A percentile compares a stretch with the other conserved stretches of the same genome.
phyloP scores from a whole-genome alignment of 1,139 yeast species.

The Blastobotrys indianensis region DNA sequence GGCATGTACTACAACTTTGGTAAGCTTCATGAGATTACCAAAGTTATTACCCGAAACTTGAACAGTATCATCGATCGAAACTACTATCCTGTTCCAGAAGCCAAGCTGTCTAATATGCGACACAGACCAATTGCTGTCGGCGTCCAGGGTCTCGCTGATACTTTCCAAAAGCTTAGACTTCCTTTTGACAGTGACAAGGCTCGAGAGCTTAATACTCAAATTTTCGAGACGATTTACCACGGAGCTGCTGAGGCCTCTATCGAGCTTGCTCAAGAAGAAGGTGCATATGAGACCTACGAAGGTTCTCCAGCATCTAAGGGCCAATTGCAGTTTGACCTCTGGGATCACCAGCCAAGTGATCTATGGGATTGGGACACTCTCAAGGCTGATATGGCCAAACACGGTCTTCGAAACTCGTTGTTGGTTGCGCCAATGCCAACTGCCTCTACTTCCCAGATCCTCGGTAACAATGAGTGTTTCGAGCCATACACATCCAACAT shows the following conservation, averaged over 20 bases:
- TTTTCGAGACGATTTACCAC: conserved; percentile 78
- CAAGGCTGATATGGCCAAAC: conserved; percentile 44
- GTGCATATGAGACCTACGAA: conserved; percentile 52
- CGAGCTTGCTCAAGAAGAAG: conserved; percentile 54
- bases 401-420: conserved; percentile 67
- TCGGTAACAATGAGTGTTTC: conserved; percentile 75
- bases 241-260: conserved; percentile 69
- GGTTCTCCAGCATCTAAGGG: conserved; percentile 75
- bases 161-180: conserved; percentile 54
- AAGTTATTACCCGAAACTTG: conserved; percentile 57
- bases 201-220: conserved; percentile 52
- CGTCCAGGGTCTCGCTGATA: conserved; percentile 76
- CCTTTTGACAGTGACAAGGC: conserved; percentile 67
- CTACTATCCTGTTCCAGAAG: conserved; percentile 58
- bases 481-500: conserved; percentile 80
- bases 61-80: conserved; percentile 64
- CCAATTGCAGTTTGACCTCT: conserved; percentile 60
- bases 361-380: conserved; percentile 59
- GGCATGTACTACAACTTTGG: conserved; percentile 48
- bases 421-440: conserved; percentile 84
- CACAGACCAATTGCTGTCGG: conserved; percentile 77
- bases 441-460: conserved; percentile 77
- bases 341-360: conserved; percentile 53
- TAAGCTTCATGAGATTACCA: conserved; percentile 55
- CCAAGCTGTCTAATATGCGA: conserved; percentile 53